Percentiles rank a stretch among this genome's conserved stretches.
phyloP scores from a whole-genome alignment of 2,329 filamentous ascomycete species.

The Aspergillus vadensis region DNA sequence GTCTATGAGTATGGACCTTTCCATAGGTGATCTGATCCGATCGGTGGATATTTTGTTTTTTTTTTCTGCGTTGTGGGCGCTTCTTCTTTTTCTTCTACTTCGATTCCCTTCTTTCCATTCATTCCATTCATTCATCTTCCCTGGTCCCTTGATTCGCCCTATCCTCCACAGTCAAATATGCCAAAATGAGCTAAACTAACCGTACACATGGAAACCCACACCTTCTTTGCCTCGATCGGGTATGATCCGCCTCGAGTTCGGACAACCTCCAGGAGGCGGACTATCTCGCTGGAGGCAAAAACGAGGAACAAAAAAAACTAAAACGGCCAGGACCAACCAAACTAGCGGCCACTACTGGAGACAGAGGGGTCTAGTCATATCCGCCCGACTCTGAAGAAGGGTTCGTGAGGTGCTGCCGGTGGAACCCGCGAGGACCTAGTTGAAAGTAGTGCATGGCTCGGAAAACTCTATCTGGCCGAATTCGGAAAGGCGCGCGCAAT shows the following conservation, averaged over 20 bases:
- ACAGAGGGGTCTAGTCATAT: neutral
- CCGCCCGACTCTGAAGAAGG: slow-evolving; percentile 12
- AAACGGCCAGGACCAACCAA: neutral
- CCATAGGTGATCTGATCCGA: neutral
- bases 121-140: neutral
- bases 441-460: slow-evolving; percentile 15
- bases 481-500: slow-evolving; percentile 17
- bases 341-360: slow-evolving; percentile 10
- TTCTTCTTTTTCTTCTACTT: neutral
- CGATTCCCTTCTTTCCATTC: neutral
- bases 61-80: neutral
- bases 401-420: slow-evolving; percentile 12
- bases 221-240: slow-evolving; percentile 1
- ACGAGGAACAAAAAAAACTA: neutral
- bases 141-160: neutral
- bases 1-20: too few relatives aligned
- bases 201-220: neutral
- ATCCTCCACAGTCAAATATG: neutral
- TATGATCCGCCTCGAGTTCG: slow-evolving; percentile 7
- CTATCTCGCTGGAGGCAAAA: neutral
- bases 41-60: neutral
- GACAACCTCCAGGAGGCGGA: slow-evolving; percentile 4
- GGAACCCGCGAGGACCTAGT: slow-evolving; percentile 7
- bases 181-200: neutral
- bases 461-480: slow-evolving; percentile 24